These are phyloP conservation scores for Fusarium chuoi DNA, from an alignment of 2,329 filamentous ascomycete genomes.

Conservation along the genomic window DNA sequence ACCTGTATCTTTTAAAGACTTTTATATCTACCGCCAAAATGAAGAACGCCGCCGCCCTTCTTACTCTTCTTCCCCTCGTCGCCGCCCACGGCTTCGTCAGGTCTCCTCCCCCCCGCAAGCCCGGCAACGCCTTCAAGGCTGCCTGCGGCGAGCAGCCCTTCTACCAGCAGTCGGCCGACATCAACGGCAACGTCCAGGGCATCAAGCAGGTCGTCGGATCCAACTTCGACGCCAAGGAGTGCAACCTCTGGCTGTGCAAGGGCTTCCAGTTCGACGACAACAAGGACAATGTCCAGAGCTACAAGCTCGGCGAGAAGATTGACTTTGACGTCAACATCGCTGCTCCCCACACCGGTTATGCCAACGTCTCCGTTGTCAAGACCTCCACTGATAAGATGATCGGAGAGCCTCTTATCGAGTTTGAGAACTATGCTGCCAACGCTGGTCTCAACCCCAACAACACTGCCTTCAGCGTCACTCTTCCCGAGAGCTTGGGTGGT, in stretches of 20 bases:
- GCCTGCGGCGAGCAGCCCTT: slow-evolving; percentile 57
- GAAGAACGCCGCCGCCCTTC: slow-evolving; percentile 39
- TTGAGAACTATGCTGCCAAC: slow-evolving; percentile 64
- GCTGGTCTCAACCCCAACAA: slow-evolving; percentile 54
- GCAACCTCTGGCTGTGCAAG: slow-evolving; percentile 59
- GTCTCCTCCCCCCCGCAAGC: slow-evolving; percentile 53
- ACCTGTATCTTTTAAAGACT: neutral
- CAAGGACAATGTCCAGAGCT: slow-evolving; percentile 54
- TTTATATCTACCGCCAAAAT: slow-evolving; percentile 31
- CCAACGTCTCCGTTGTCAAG: slow-evolving; percentile 68
- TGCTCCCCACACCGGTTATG: slow-evolving; percentile 58
- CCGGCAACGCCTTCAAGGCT: slow-evolving; percentile 55
- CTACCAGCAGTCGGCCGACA: slow-evolving; percentile 47
- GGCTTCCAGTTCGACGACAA: slow-evolving; percentile 60
- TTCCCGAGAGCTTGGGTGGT: slow-evolving; percentile 57
- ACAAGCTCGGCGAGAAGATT: slow-evolving; percentile 55
- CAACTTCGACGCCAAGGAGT: slow-evolving; percentile 39
- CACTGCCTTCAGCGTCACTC: slow-evolving; percentile 63
- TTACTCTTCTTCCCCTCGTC: slow-evolving; percentile 46
- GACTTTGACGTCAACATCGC: slow-evolving; percentile 54
- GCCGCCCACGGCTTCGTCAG: slow-evolving; percentile 58
- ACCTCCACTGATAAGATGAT: slow-evolving; percentile 63
- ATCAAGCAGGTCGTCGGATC: slow-evolving; percentile 47
- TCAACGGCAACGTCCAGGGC: slow-evolving; percentile 53
- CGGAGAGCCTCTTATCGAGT: slow-evolving; percentile 63